Evolutionary conservation across 371 early-diverging fungal species (phyloP), one percentile per base, ranked within the genome.

Genomic region (Mortierella sp.): DNA sequence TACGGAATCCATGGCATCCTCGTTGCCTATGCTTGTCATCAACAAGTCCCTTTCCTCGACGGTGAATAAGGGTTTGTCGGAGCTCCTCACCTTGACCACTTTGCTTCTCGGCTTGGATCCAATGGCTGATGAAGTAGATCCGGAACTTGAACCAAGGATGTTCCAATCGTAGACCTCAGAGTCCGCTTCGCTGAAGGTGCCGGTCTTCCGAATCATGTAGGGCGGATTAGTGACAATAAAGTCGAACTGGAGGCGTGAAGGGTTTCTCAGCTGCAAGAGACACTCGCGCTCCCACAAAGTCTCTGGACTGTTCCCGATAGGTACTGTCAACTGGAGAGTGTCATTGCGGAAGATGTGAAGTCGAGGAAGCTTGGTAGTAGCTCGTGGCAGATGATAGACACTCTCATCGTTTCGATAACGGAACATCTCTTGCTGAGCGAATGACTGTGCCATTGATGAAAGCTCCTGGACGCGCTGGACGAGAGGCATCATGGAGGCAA

Each of bases 171-270:
- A 89, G 3, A 89, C 64, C 2, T 72, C 68, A 6, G 83, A 78
- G 47, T 89, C 89, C 1, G 89, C 85, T 10, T 80, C 82, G 10
- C 86, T 80, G 10, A 87, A 82, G 6, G 83, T 84, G 0, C 89
- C 89, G 0, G 87, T 89, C 41, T 86, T 87, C 22, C 89, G 72
- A 17, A 87, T 89, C 86, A 87, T 86, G 56, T 89, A 89, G 7
- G 89, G 89, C n/a, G 89, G 89, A 57, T 89, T 89, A 25, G 88
- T 86, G 21, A 88, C 88, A 45, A 88, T 84, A 56, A 74, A 89
- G 54, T 85, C 83, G 53, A 87, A 85, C 46, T 81, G 84, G 13
- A 86, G 63, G 10, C 46, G 46, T 5, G 66, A 39, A 0, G 87
- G 72, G 48, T 86, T 79, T 8, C 89, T 79, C n/a, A 88, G 65